Base-by-base conservation (phyloP, 495 filamentous ascomycete species). In the Penicillium parvum region DNA sequence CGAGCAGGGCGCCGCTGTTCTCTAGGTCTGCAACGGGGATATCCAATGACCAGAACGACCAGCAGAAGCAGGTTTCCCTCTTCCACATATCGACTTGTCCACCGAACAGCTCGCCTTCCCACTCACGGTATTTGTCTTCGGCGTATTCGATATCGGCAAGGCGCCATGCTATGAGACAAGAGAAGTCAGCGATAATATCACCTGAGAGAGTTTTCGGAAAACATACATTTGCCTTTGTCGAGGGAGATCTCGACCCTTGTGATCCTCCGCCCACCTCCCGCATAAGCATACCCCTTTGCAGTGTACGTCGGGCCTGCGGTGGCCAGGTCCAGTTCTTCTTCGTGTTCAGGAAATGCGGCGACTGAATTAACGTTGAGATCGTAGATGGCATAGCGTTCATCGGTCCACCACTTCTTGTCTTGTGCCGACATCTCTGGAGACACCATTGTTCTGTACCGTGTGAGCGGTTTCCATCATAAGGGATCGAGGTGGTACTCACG, bases 361-460 rank as follows among this genome's bases (percentile, higher is more conserved):
- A 84, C 89, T 12, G 88, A 90, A 50, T 97, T 97, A 12, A 85
- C 82, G 55, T 84, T 95, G 7, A 97, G 75, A 47, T 96, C 91
- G 55, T 95, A 96, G 34, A 97, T 97, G 8, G 90, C 90, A 58
- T 96, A 96, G 29, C 90, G 75, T 40, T 96, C 91, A 59, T 97
- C 91, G 33, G 65, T 79, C 91, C 91, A 97, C 75, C 83, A 86
- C 4, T 82, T 78, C 1, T 81, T 81, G 41, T 95, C 72, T 32
- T 78, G 74, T 2, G 83, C 84, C 28, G 86, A 77, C 65, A 85
- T 83, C 46, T 95, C 90, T 1, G 91, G 90, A 8, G 77, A 82
- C 10, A 96, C 77, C 79, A 83, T 91, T 0, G 88, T 95, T 11
- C 67, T 75, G 17, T 9, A 25, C 7, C 15, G 10, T 22, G 23